Evolutionary conservation across 345 rosid species (phyloP).

Genomic region (Combretum micranthum): DNA sequence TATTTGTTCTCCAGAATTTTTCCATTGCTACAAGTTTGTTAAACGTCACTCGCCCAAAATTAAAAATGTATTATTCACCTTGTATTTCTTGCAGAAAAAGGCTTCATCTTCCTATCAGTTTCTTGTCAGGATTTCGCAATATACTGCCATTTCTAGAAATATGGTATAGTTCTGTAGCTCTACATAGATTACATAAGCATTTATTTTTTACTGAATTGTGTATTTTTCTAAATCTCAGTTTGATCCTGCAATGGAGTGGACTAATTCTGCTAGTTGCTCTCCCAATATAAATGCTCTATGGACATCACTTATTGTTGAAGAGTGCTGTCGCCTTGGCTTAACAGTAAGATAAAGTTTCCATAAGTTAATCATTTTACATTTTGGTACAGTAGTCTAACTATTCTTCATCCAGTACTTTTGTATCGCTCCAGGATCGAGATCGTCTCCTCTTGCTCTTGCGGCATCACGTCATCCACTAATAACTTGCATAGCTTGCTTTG

Average conservation of each 20-base stretch:
- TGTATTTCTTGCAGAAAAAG: slow-evolving; percentile 44
- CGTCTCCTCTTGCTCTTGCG: slow-evolving; percentile 90
- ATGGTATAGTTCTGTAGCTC: slow-evolving; percentile 40
- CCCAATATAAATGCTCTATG: slow-evolving; percentile 75
- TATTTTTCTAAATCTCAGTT: slow-evolving; percentile 44
- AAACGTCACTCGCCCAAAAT: no score
- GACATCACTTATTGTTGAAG: slow-evolving; percentile 87
- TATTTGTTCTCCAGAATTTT: background rate
- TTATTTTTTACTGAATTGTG: slow-evolving; percentile 6
- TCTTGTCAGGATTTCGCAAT: slow-evolving; percentile 60
- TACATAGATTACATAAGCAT: background rate
- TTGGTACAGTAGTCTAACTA: slow-evolving; percentile 26
- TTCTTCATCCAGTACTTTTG: slow-evolving; percentile 69
- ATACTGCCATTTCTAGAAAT: slow-evolving; percentile 50
- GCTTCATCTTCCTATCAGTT: slow-evolving; percentile 53
- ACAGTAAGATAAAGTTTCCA: slow-evolving; percentile 40
- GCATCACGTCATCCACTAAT: slow-evolving; percentile 74
- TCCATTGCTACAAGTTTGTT: background rate
- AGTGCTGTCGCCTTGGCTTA: slow-evolving; percentile 86
- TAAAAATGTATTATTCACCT: background rate
- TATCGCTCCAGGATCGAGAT: slow-evolving; percentile 96
- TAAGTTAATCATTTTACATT: slow-evolving; percentile 12
- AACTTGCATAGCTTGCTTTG: slow-evolving; percentile 78
- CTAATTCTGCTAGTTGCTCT: slow-evolving; percentile 29
- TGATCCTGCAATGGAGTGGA: slow-evolving; percentile 37